phyloP scores from a whole-genome alignment of 441 rosid species.

The Gossypium schwendimanii region DNA sequence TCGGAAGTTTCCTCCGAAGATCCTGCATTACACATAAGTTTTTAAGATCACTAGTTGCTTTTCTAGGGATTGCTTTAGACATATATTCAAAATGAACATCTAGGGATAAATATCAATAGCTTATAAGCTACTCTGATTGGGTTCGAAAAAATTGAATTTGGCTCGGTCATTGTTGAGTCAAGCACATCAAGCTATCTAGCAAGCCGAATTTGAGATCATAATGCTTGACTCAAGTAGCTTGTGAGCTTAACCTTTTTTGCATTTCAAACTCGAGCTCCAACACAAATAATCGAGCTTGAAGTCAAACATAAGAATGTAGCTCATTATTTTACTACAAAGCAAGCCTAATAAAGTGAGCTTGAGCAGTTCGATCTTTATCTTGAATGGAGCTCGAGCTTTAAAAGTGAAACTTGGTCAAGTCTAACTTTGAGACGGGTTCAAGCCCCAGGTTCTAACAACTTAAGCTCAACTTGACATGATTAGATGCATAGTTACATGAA shows the following conservation, averaged over 20 bases:
- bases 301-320: background rate
- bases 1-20: constrained; percentile 90
- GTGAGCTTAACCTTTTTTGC: background rate
- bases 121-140: background rate
- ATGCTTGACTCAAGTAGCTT: background rate
- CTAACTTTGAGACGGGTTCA: background rate
- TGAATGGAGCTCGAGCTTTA: background rate
- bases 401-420: background rate
- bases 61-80: background rate
- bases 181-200: background rate
- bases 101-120: background rate
- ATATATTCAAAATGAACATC: background rate
- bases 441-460: too few species aligned
- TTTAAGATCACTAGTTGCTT: background rate
- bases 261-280: background rate
- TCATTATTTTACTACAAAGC: background rate
- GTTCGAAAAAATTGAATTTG: background rate
- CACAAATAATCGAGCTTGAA: background rate
- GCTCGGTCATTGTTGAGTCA: background rate
- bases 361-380: too few species aligned
- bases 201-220: background rate
- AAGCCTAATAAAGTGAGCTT: background rate
- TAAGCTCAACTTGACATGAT: background rate
- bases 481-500: background rate
- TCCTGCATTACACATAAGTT: constrained; percentile 42